Base-by-base conservation (phyloP, 768 basidiomycete genomes). In the Hydnomerulius pinastri region DNA sequence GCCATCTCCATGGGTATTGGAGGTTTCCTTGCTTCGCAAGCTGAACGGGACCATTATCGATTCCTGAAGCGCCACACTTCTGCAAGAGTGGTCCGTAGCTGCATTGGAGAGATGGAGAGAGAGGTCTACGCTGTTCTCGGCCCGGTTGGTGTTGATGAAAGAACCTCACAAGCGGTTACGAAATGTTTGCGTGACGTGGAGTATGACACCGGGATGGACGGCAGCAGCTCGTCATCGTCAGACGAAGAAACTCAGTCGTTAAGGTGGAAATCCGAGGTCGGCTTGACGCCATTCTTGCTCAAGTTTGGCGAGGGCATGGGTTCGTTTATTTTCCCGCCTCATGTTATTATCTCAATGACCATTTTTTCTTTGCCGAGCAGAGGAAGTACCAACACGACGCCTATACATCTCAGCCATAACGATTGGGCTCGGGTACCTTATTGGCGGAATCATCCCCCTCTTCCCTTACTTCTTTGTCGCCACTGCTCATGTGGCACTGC, bases 1-100 rank as follows among this genome's bases (percentile, higher is more conserved):
- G 91, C 95, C 11, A 90, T 98, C 39, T 93, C 90, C 2, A 99
- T 99, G 96, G 97, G 97, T 53, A 90, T 99, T 33, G 97, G 97
- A 46, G 96, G 96, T 17, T 98, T 96, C 79, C 86, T 99, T 42
- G 94, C 94, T 3, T 93, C 95, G 1, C 92, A 99, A 70, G 88
- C 96, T 25, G 97, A 99, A 70, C 86, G 94, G 39, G 96, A 98
- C 66, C 90, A 97, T 70, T 95, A 87, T 66, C 88, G 85, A 39
- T 97, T 89, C 71, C 81, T 88, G 25, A 81, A 77, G 24, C 77
- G 80, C 32, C 80, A 85, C 53, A 95, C 92, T 9, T 75, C 85
- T 36, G 79, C 85, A 15, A 86, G 95, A 25, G 94, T 98, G n/a
- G 66, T 79, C 3, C 85, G 91, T 11, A 92, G 89, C 48, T 99